Percentiles rank a stretch among this genome's conserved stretches.
Conservation (phyloP, 305 asterid genomes). For the Solanum hybrid region DNA sequence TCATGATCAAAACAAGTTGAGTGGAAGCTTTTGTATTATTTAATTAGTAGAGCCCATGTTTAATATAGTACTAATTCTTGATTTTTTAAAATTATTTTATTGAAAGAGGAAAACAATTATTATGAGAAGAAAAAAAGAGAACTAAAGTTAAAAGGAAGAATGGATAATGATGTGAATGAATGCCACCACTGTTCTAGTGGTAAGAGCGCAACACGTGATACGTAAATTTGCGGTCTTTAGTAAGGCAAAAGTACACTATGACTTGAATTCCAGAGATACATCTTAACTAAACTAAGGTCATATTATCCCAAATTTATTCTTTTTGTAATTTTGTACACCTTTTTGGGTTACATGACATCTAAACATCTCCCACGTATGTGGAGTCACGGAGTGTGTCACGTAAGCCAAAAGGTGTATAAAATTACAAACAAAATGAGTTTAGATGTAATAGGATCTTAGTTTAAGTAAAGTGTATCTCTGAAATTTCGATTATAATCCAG, state of each 20-base stretch:
- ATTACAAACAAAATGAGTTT: neutral
- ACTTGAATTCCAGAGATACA: neutral
- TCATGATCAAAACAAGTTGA: neutral
- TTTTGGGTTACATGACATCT: neutral
- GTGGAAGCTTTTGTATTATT: neutral
- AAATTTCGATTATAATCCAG: neutral
- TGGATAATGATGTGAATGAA: neutral
- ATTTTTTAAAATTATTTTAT: neutral
- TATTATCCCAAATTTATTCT: too few species aligned
- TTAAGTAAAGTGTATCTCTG: too few species aligned
- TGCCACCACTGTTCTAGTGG: accelerated
- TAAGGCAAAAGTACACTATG: neutral
- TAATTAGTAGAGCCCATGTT: neutral
- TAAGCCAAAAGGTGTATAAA: neutral
- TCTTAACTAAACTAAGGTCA: too few species aligned
- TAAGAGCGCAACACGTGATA: neutral
- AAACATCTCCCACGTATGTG: neutral
- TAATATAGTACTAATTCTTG: neutral
- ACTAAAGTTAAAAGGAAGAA: neutral
- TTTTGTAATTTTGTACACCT: too few species aligned
- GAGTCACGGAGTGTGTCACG: neutral
- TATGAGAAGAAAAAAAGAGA: neutral
- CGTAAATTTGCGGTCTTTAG: neutral
- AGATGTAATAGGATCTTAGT: too few species aligned
- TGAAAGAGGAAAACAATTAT: neutral